Percentiles rank a stretch among this genome's conserved stretches.
Conservation (phyloP, 2,329 filamentous ascomycete genomes). For the Magnaporthiopsis incrustans region DNA sequence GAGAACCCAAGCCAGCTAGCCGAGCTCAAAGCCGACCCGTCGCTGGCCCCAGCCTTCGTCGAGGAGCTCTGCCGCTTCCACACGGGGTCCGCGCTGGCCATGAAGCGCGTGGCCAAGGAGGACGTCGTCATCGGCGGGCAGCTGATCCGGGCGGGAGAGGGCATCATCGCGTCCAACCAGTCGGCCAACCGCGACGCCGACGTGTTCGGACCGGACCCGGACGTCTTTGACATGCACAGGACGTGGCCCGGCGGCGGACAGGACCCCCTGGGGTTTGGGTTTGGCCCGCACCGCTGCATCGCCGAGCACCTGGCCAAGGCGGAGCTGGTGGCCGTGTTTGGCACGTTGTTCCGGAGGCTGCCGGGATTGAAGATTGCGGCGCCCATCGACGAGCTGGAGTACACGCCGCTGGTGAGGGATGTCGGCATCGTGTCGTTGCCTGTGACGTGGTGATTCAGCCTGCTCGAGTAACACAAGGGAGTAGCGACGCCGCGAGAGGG, state of each 20-base stretch:
- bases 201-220: slow-evolving; percentile 28
- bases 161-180: slow-evolving; percentile 38
- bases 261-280: slow-evolving; percentile 36
- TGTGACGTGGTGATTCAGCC: slow-evolving; percentile 21
- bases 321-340: slow-evolving; percentile 35
- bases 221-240: slow-evolving; percentile 36
- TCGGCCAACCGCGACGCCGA: slow-evolving; percentile 40
- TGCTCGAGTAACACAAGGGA: not conserved
- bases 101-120: slow-evolving; percentile 37
- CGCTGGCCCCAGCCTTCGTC: slow-evolving; percentile 30
- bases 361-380: slow-evolving; percentile 31
- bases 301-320: slow-evolving; percentile 34
- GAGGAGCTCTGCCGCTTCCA: slow-evolving; percentile 41
- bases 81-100: slow-evolving; percentile 37
- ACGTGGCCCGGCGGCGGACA: slow-evolving; percentile 17
- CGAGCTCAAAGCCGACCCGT: slow-evolving; percentile 30
- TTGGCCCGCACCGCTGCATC: slow-evolving; percentile 36
- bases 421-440: slow-evolving; percentile 32
- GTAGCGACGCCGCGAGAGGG: not conserved
- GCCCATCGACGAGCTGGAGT: slow-evolving; percentile 30
- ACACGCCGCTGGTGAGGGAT: slow-evolving; percentile 27
- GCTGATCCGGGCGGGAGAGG: slow-evolving; percentile 32
- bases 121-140: slow-evolving; percentile 36
- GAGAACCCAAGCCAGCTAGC: slow-evolving; percentile 34
- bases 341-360: slow-evolving; percentile 31